A percentile compares a stretch with the other conserved stretches of the same genome.
Evolutionary conservation across 768 basidiomycete genomes (phyloP).

Genomic region (Dioszegia crocea): DNA sequence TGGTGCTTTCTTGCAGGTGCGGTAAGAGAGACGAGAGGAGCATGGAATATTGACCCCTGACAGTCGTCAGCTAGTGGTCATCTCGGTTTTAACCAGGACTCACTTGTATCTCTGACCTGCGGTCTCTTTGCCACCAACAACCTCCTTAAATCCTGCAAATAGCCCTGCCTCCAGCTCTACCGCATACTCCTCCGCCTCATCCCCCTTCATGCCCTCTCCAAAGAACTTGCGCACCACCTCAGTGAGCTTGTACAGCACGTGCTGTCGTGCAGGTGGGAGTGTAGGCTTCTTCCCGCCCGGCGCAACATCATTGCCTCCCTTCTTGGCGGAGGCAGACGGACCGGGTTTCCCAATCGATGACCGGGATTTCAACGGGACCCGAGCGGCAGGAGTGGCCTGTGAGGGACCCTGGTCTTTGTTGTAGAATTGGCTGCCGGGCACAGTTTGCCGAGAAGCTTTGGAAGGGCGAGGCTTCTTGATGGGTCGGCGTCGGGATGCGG

Average conservation of each 20-base stretch:
- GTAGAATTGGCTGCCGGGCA: not conserved
- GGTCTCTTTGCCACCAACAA: slow-evolving; percentile 33
- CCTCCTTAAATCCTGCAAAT: slow-evolving; percentile 40
- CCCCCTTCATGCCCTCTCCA: slow-evolving; percentile 6
- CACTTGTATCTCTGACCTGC: slow-evolving; percentile 44
- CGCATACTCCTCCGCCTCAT: slow-evolving; percentile 23
- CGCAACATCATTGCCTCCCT: not conserved
- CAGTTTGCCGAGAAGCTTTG: not conserved
- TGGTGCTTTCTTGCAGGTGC: slow-evolving; percentile 30
- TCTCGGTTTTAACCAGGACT: slow-evolving; percentile 9
- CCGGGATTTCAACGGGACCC: not conserved
- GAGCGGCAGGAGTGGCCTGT: not conserved
- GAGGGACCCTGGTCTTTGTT: too few relatives aligned
- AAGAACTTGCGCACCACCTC: slow-evolving; percentile 21
- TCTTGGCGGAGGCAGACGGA: not conserved
- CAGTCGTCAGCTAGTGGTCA: not conserved
- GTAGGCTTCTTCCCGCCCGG: slow-evolving; percentile 1
- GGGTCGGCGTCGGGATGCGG: not conserved
- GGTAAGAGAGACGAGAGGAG: slow-evolving; percentile 32
- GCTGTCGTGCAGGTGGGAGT: slow-evolving; percentile 27
- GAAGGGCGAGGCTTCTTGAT: slow-evolving; percentile 1
- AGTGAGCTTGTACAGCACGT: slow-evolving; percentile 25
- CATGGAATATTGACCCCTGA: slow-evolving; percentile 42
- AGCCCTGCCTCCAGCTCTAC: slow-evolving; percentile 35
- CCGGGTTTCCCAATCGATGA: not conserved